Percentiles rank a stretch among this genome's conserved stretches.
phyloP scores from a whole-genome alignment of 495 filamentous ascomycete genomes.

The Trypethelium eluteriae region DNA sequence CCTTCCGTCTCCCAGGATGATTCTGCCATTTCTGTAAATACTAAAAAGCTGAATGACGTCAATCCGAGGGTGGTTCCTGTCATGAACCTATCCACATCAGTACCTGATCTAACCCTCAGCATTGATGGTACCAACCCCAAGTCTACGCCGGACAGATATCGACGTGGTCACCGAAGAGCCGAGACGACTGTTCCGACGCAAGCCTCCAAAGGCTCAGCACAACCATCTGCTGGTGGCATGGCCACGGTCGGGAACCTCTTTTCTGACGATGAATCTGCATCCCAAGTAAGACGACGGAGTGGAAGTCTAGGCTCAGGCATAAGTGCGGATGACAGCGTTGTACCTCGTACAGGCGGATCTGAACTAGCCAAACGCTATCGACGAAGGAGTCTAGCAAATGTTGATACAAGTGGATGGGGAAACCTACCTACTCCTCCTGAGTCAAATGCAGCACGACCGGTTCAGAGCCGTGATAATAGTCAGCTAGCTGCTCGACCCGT shows the following conservation, averaged over 20 bases:
- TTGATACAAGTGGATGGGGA: constrained; percentile 49
- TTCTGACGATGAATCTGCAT: constrained; percentile 15
- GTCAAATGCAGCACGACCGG: not conserved
- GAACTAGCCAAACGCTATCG: constrained; percentile 71
- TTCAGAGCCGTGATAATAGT: constrained; percentile 4
- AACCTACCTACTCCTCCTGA: constrained; percentile 8
- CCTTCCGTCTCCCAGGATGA: constrained; percentile 32
- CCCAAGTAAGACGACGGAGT: constrained; percentile 24
- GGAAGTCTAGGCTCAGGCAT: constrained; percentile 21
- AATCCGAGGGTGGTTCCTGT: constrained; percentile 39
- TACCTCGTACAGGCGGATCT: constrained; percentile 37
- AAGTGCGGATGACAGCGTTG: constrained; percentile 50
- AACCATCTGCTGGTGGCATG: constrained; percentile 41
- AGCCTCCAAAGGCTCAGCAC: constrained; percentile 31
- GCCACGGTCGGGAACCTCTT: constrained; percentile 38
- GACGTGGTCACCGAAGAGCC: constrained; percentile 48
- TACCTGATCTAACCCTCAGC: constrained; percentile 45
- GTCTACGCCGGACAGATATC: constrained; percentile 56
- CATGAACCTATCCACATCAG: constrained; percentile 41
- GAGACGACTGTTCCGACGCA: constrained; percentile 32
- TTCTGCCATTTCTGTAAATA: constrained; percentile 34
- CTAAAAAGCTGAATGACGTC: constrained; percentile 37
- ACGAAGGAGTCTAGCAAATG: constrained; percentile 71
- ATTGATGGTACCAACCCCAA: constrained; percentile 28
- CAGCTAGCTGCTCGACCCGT: constrained; percentile 27